A percentile compares a stretch with the other conserved stretches of the same genome.
Conservation (phyloP, 176 grass and related monocot species). For the Bromus sterilis region DNA sequence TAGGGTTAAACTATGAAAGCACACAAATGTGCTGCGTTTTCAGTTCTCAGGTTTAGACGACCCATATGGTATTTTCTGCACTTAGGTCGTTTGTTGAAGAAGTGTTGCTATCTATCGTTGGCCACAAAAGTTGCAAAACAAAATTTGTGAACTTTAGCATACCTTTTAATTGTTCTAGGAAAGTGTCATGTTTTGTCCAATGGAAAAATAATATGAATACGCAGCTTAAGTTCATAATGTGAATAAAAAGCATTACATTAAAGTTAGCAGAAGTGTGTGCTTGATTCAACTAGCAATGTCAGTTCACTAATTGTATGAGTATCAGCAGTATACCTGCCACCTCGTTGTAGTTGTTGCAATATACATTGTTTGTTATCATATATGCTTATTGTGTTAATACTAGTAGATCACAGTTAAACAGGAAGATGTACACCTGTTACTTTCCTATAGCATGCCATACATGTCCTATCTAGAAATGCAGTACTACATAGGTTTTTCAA, state of each 20-base stretch:
- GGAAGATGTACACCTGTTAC: background rate
- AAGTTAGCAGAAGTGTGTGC: background rate
- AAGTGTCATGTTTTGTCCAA: background rate
- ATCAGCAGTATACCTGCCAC: background rate
- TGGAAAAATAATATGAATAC: background rate
- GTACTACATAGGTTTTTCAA: background rate
- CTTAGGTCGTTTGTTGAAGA: background rate
- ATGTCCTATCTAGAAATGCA: background rate
- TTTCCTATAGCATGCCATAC: background rate
- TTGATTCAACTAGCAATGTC: background rate
- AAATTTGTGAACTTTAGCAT: background rate
- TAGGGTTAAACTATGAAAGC: background rate
- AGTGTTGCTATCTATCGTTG: background rate
- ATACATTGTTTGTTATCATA: background rate
- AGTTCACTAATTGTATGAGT: background rate
- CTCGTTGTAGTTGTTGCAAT: background rate
- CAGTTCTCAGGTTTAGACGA: background rate
- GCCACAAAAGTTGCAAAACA: background rate
- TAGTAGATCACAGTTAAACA: background rate
- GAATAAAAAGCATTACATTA: background rate
- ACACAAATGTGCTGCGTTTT: background rate
- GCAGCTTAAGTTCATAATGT: background rate
- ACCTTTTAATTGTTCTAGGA: background rate
- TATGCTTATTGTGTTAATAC: background rate
- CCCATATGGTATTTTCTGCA: background rate